Evolutionary conservation across 225 moss, liverwort and hornwort genomes (phyloP).

Genomic region (Ulota crispa): DNA sequence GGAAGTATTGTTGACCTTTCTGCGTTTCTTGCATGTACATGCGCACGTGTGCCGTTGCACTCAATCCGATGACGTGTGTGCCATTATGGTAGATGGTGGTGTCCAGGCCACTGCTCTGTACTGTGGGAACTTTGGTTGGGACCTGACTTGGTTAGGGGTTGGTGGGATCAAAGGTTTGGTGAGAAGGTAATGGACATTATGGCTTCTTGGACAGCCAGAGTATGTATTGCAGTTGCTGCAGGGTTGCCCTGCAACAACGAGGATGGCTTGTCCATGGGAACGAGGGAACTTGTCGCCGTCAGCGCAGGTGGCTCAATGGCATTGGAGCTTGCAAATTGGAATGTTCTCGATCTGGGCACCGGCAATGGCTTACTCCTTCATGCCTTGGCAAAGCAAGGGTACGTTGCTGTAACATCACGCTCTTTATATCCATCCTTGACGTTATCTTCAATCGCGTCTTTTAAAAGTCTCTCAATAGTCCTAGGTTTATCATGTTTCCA

Average conservation of each 20-base stretch:
- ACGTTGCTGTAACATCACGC: slow-evolving; percentile 16
- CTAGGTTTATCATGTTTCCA: neutral
- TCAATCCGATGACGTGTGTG: neutral
- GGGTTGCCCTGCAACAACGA: slow-evolving; percentile 52
- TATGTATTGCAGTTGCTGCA: slow-evolving; percentile 74
- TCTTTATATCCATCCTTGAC: neutral
- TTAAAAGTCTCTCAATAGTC: slow-evolving; percentile 5
- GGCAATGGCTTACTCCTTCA: slow-evolving; percentile 97
- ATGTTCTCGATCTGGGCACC: slow-evolving; percentile 86
- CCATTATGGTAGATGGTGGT: neutral
- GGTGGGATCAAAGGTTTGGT: slow-evolving; percentile 72
- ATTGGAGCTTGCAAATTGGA: slow-evolving; percentile 69
- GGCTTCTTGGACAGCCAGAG: slow-evolving; percentile 82
- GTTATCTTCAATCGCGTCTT: neutral
- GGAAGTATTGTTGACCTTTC: neutral
- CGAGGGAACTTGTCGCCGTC: slow-evolving; percentile 47
- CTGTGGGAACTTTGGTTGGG: neutral
- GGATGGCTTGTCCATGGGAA: slow-evolving; percentile 39
- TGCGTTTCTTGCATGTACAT: neutral
- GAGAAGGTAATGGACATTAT: slow-evolving; percentile 91
- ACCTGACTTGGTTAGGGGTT: slow-evolving; percentile 26
- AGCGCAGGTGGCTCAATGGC: slow-evolving; percentile 47
- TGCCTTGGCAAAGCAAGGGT: slow-evolving; percentile 91
- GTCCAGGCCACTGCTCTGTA: neutral
- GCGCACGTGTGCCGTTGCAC: slow-evolving; percentile 7